phyloP scores from a whole-genome alignment of 2,329 filamentous ascomycete genomes.

The Phialophora chinensis region DNA sequence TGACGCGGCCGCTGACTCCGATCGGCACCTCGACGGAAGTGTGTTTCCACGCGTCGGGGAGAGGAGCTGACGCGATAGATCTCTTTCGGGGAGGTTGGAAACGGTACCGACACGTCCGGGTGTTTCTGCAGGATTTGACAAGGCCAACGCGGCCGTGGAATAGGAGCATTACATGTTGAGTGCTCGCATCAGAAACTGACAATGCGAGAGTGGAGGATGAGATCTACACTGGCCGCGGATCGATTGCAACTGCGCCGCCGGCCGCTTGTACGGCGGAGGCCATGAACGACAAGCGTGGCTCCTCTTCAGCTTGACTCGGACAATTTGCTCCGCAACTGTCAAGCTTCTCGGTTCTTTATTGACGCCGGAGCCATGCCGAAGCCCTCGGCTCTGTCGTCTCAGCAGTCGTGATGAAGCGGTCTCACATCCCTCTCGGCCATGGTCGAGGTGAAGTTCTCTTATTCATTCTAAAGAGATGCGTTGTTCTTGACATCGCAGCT shows the following conservation, averaged over 20 bases:
- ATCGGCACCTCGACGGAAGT: conserved; percentile 26
- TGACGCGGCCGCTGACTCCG: conserved; percentile 23
- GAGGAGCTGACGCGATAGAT: neutral
- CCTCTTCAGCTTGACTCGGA: neutral
- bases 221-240: neutral
- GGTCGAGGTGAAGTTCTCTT: neutral
- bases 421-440: neutral
- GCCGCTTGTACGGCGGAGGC: neutral
- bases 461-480: neutral
- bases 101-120: neutral
- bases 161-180: conserved; percentile 19
- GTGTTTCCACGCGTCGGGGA: conserved; percentile 3
- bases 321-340: too few species aligned
- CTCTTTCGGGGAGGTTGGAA: neutral
- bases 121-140: neutral
- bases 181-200: neutral
- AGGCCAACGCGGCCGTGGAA: conserved; percentile 13
- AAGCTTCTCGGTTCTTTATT: neutral
- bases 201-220: neutral
- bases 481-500: neutral
- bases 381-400: neutral
- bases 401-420: neutral
- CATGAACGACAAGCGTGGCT: neutral
- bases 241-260: neutral
- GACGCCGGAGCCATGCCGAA: neutral